Percentiles rank a stretch among this genome's conserved stretches.
These are phyloP conservation scores for Candida tibetensis DNA, from an alignment of 805 yeast species.

Conservation along the genomic window DNA sequence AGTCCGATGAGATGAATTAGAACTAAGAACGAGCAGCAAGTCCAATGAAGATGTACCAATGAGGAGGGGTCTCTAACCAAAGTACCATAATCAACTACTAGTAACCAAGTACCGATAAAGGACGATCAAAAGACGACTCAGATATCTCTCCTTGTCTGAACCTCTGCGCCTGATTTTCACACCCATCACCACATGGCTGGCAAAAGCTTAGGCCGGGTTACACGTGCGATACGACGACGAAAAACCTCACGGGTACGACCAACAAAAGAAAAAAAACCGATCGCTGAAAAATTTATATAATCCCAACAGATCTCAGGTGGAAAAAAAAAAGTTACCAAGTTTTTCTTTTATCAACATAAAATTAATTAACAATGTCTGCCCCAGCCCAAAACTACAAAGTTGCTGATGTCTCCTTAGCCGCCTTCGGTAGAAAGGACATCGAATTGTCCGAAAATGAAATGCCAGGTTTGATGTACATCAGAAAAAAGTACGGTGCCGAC, in stretches of 20 bases:
- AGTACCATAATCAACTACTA: too few species aligned
- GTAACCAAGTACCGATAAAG: too few species aligned
- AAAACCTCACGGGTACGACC: conserved; percentile 2
- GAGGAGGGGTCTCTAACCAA: too few species aligned
- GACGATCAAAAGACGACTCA: too few species aligned
- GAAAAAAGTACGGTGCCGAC: conserved; percentile 83
- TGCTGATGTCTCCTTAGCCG: conserved; percentile 97
- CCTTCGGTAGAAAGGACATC: conserved; percentile 99
- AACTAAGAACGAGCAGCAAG: too few species aligned
- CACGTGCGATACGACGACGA: not conserved
- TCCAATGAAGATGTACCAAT: too few species aligned
- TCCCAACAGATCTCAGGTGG: not conserved
- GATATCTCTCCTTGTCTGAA: too few species aligned
- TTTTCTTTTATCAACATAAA: conserved; percentile 5
- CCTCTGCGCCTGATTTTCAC: too few species aligned
- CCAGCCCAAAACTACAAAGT: conserved; percentile 77
- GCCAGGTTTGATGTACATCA: conserved; percentile 99
- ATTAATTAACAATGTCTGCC: conserved; percentile 29
- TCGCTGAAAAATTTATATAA: conserved; percentile 4
- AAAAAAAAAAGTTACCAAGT: not conserved
- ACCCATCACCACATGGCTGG: too few species aligned
- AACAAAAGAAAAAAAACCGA: not conserved
- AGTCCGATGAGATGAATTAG: too few species aligned
- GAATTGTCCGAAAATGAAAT: conserved; percentile 98
- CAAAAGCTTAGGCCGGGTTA: not conserved